Conservation (phyloP, 1,284 basidiomycete genomes). For the Albatrellus sp. region DNA sequence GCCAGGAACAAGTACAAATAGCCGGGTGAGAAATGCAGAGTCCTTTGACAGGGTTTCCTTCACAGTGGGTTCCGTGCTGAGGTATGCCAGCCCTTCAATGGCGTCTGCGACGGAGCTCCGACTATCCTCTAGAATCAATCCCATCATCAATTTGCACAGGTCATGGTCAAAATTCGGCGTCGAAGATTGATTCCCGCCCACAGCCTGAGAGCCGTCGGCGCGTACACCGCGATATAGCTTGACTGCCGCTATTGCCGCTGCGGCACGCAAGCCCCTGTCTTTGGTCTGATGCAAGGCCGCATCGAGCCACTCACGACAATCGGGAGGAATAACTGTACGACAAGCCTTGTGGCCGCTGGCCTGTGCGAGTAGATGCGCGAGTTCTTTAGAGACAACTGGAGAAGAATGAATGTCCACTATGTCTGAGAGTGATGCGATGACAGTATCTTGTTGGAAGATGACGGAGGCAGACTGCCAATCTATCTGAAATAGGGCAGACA, state of each 20-base stretch:
- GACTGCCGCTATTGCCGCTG: constrained; percentile 63
- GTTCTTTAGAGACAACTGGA: constrained; percentile 31
- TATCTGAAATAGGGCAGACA: constrained; percentile 66
- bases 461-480: constrained; percentile 51
- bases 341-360: constrained; percentile 64
- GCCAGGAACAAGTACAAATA: constrained; percentile 49
- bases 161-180: constrained; percentile 26
- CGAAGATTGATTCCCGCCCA: constrained; percentile 19
- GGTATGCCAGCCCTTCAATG: constrained; percentile 76
- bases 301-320: constrained; percentile 52
- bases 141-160: constrained; percentile 45
- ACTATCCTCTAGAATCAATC: constrained; percentile 32
- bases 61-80: constrained; percentile 52
- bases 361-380: constrained; percentile 63
- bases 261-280: constrained; percentile 38
- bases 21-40: constrained; percentile 39
- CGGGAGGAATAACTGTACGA: constrained; percentile 43
- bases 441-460: constrained; percentile 49
- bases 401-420: constrained; percentile 50
- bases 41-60: constrained; percentile 56
- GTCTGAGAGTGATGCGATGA: constrained; percentile 51
- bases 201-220: constrained; percentile 29
- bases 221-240: constrained; percentile 58
- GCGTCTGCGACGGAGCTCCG: constrained; percentile 42
- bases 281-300: constrained; percentile 34